Conservation (phyloP, 106 monocot species). For the Gastrodia elata region DNA sequence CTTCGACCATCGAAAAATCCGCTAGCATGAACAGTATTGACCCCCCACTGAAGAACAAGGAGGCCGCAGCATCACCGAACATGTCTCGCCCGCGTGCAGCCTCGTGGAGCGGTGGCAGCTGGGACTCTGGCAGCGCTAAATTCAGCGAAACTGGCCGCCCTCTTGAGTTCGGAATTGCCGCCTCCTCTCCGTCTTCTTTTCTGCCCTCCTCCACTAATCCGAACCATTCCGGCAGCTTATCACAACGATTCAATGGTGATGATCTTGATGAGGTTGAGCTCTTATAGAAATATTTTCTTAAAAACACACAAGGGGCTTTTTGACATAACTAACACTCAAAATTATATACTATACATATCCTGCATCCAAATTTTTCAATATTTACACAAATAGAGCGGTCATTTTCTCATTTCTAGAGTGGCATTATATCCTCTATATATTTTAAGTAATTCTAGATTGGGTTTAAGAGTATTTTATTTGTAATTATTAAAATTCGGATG, state of each 20-base stretch:
- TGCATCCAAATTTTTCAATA: too few species aligned
- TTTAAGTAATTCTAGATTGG: too few species aligned
- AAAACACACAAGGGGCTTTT: too few species aligned
- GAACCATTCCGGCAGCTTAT: not conserved
- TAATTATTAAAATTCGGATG: too few species aligned
- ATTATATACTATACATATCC: too few species aligned
- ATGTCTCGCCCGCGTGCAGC: slow-evolving; percentile 8
- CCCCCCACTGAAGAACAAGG: slow-evolving; percentile 2
- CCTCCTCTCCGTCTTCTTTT: not conserved
- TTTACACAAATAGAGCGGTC: too few species aligned
- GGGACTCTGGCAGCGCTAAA: not conserved
- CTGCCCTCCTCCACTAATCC: not conserved
- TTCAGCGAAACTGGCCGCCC: not conserved
- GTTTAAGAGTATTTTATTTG: too few species aligned
- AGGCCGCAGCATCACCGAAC: not conserved
- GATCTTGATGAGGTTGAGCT: slow-evolving; percentile 8
- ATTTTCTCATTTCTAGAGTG: too few species aligned
- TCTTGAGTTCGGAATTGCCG: not conserved
- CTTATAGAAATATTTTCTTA: not conserved
- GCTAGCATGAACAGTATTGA: slow-evolving; percentile 65
- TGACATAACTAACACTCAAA: too few species aligned
- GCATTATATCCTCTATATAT: too few species aligned
- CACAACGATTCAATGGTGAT: not conserved
- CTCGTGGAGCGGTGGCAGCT: slow-evolving; percentile 7
- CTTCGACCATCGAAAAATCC: slow-evolving; percentile 16